phyloP scores from a whole-genome alignment of 139 green algal species.

The Marvania coccoides region DNA sequence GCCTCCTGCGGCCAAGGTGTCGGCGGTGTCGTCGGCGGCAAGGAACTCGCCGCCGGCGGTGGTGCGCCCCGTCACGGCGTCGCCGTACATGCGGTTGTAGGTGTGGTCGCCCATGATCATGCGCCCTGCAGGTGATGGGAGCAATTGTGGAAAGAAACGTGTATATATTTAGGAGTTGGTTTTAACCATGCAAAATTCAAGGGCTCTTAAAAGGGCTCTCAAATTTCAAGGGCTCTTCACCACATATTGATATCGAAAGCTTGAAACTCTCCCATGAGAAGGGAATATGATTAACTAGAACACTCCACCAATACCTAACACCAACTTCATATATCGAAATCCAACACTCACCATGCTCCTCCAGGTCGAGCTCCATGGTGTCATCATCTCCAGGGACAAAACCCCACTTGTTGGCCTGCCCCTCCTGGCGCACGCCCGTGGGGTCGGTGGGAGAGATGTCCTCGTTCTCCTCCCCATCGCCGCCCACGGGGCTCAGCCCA shows the following conservation, averaged over 20 bases:
- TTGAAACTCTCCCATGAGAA: too few relatives aligned
- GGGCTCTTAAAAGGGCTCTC: background rate
- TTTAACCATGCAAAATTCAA: background rate
- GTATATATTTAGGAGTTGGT: background rate
- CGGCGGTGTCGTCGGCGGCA: conserved; percentile 2
- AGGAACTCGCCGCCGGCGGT: background rate
- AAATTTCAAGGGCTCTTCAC: too few relatives aligned
- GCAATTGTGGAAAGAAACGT: background rate
- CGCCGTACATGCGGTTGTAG: conserved; percentile 60
- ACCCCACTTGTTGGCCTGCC: conserved; percentile 63
- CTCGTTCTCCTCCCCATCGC: background rate
- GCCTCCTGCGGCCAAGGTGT: background rate
- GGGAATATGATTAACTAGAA: too few relatives aligned
- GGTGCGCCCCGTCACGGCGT: conserved; percentile 17
- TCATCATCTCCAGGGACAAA: conserved; percentile 64
- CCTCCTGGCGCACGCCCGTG: background rate
- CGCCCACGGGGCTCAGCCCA: background rate
- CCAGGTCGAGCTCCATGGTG: conserved; percentile 50
- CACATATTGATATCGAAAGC: too few relatives aligned
- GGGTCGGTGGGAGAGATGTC: conserved; percentile 2
- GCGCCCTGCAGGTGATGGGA: conserved; percentile 21
- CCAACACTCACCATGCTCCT: conserved; percentile 28
- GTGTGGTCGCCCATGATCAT: conserved; percentile 65
- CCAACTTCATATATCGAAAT: too few relatives aligned
- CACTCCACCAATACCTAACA: too few relatives aligned